Conservation (phyloP, 2,329 filamentous ascomycete species). For the Cladophialophora psammophila region DNA sequence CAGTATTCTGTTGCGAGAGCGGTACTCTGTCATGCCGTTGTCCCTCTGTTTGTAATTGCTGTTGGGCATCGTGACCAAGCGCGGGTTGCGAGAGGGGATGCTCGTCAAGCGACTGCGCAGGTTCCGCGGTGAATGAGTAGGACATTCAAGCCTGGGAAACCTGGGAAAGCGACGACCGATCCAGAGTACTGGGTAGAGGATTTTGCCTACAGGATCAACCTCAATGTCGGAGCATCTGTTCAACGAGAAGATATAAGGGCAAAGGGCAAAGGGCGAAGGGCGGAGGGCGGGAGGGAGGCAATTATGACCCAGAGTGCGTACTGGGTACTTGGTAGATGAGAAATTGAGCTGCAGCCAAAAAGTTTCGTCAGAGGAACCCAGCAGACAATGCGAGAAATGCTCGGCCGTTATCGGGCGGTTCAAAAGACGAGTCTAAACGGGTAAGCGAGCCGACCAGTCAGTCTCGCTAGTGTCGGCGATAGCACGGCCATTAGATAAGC, state of each 20-base stretch:
- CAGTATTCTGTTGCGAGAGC: slow-evolving; percentile 32
- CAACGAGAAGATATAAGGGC: slow-evolving; percentile 8
- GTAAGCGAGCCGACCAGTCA: slow-evolving; percentile 9
- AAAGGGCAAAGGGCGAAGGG: no score
- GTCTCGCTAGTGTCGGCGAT: slow-evolving; percentile 15
- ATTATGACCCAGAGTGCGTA: slow-evolving; percentile 32
- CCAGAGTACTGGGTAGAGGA: not conserved
- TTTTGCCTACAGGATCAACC: not conserved
- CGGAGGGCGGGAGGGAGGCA: slow-evolving; percentile 18
- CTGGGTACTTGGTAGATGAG: slow-evolving; percentile 15
- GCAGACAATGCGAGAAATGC: slow-evolving; percentile 4
- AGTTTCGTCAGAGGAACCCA: not conserved
- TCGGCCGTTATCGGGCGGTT: slow-evolving; percentile 24
- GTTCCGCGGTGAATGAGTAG: slow-evolving; percentile 33
- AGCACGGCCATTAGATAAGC: slow-evolving; percentile 25
- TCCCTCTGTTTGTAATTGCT: slow-evolving; percentile 25
- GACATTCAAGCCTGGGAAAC: slow-evolving; percentile 36
- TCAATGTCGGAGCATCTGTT: not conserved
- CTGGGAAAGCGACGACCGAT: not conserved
- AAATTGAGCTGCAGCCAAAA: slow-evolving; percentile 21
- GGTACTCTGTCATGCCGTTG: slow-evolving; percentile 42
- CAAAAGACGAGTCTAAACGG: not conserved
- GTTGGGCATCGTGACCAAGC: slow-evolving; percentile 33
- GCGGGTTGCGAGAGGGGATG: slow-evolving; percentile 29
- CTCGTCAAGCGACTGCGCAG: slow-evolving; percentile 35